Evolutionary conservation across 352 stramenopile species (phyloP), one percentile per base, ranked within the genome.

Genomic region (Phytophthora pistaciae): DNA sequence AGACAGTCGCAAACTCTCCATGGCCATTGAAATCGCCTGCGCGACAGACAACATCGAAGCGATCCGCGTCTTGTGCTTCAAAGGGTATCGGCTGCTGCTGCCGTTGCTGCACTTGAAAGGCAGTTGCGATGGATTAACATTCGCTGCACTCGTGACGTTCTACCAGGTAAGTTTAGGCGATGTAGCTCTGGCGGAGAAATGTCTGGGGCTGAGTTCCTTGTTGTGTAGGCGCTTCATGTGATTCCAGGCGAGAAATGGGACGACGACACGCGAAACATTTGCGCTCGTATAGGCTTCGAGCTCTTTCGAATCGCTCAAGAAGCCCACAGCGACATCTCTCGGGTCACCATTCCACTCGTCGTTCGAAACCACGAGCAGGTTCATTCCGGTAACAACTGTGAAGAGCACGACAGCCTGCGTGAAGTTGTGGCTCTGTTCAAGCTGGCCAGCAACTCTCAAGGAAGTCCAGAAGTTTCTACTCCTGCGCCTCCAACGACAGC

Each of bases 21-120:
- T 95, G 20, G 86, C 64, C 4, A 69, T 94, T 25, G 88, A 95
- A 38, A 76, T 94, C 5, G 86, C 88, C 2, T 83, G 67, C 29
- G 77, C 84, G 1, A 80, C 78, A 11, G 76, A 68, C 3, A 87
- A 93, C 56, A 40, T 58, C 8, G 85, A 91, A 58, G 72, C 84
- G 18, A 85, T 92, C 36, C 73, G 74, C 11, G 46, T 64, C 4
- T 63, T 94, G 18, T 76, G 76, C 57, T 93, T 93, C 62, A 93
- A 90, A 73, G 79, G 86, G 6, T 95, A 94, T 42, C 76, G 80
- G 3, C 38, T 91, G 1, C 42, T 94, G 63, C 70, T 95, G 1
- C 88, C 88, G 18, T 55, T 94, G n/a, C 66, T 94, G 1, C 85
- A 92, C 48, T 66, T 92, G 29, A 71, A 83, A 5, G 77, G 78